A percentile compares a stretch with the other conserved stretches of the same genome.
These are phyloP conservation scores for Pseudophaeomoniella oleicola DNA, from an alignment of 2,329 filamentous ascomycete species.

Conservation along the genomic window DNA sequence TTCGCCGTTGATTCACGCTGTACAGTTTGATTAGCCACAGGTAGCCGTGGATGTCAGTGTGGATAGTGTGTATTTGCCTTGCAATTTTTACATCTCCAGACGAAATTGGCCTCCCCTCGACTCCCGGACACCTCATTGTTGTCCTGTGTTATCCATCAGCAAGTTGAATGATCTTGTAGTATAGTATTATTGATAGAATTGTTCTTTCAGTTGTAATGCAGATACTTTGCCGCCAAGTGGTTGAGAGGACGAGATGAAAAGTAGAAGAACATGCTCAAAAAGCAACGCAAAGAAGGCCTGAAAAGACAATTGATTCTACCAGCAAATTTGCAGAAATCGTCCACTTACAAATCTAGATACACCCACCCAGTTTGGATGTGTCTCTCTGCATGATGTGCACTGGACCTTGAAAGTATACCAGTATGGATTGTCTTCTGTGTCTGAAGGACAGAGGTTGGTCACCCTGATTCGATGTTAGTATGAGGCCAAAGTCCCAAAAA, in stretches of 20 bases:
- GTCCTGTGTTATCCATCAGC: conserved; percentile 52
- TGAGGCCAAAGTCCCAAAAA: not conserved
- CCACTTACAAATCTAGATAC: conserved; percentile 72
- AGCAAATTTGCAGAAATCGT: not conserved
- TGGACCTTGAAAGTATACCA: conserved; percentile 97
- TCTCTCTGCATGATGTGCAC: conserved; percentile 93
- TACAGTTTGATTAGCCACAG: not conserved
- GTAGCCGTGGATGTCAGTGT: not conserved
- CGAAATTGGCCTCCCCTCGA: conserved; percentile 92
- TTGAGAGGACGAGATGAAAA: not conserved
- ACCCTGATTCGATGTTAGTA: conserved; percentile 42
- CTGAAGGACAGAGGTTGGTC: conserved; percentile 72
- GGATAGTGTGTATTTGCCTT: conserved; percentile 44
- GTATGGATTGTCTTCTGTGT: conserved; percentile 70
- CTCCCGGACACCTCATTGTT: conserved; percentile 82
- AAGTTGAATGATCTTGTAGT: too few relatives aligned
- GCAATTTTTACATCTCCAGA: conserved; percentile 99
- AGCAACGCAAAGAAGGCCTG: not conserved
- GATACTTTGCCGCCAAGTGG: too few relatives aligned
- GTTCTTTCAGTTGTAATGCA: too few relatives aligned
- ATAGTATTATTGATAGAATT: too few relatives aligned
- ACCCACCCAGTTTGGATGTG: conserved; percentile 71
- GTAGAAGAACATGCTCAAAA: conserved; percentile 1
- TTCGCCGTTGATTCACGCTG: conserved; percentile 75
- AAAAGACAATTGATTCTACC: not conserved